phyloP scores from a whole-genome alignment of 2,329 filamentous ascomycete genomes.

The Sphaerostilbella broomeana region DNA sequence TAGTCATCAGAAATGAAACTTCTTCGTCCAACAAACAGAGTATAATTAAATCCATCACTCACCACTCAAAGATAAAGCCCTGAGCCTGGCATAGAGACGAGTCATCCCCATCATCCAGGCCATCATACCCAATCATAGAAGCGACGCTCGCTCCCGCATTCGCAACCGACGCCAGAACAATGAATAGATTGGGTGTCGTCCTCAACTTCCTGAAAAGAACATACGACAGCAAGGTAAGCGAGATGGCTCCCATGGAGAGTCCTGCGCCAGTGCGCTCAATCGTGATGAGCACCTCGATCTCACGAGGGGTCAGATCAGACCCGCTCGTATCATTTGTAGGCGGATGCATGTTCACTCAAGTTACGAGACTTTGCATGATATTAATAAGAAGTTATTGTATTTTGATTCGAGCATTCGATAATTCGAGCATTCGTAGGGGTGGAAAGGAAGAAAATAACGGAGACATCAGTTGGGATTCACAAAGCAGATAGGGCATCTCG shows the following conservation, averaged over 20 bases:
- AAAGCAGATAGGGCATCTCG: too few relatives aligned
- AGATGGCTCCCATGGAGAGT: constrained; percentile 46
- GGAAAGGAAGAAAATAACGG: too few relatives aligned
- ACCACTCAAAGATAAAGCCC: constrained; percentile 60
- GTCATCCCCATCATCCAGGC: constrained; percentile 46
- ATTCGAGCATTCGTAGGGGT: too few relatives aligned
- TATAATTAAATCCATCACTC: constrained; percentile 26
- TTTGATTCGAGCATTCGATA: too few relatives aligned
- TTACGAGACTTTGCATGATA: too few relatives aligned
- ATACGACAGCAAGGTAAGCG: constrained; percentile 44
- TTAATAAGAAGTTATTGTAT: too few relatives aligned
- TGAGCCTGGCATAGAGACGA: constrained; percentile 56
- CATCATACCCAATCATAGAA: constrained; percentile 64
- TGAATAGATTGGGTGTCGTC: constrained; percentile 50
- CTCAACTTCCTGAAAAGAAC: constrained; percentile 44
- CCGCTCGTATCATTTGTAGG: constrained; percentile 12
- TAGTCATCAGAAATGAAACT: too few relatives aligned
- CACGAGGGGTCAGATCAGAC: constrained; percentile 25
- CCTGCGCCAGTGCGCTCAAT: constrained; percentile 49
- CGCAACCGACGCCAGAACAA: constrained; percentile 31
- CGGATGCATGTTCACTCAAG: constrained; percentile 6
- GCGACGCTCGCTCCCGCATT: constrained; percentile 52
- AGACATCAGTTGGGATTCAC: too few relatives aligned
- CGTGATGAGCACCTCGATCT: constrained; percentile 40
- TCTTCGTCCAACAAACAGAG: too few relatives aligned